phyloP scores from a whole-genome alignment of 805 yeast genomes.

The Nakazawaea laoshanensis region DNA sequence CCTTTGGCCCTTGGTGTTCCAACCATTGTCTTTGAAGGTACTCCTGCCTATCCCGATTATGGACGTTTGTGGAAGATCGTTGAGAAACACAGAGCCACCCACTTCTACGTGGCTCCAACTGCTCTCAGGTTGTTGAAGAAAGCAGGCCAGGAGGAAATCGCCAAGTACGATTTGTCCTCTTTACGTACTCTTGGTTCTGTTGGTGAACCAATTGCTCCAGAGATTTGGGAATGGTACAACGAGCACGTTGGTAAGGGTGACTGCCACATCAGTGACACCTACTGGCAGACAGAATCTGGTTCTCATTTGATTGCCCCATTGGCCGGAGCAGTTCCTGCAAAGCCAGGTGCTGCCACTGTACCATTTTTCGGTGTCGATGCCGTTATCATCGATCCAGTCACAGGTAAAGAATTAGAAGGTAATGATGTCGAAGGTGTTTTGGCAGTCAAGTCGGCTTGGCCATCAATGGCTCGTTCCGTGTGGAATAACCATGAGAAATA shows the following conservation, averaged over 20 bases:
- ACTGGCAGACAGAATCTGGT: conserved; percentile 99
- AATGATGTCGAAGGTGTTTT: conserved; percentile 95
- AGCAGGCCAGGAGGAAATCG: conserved; percentile 81
- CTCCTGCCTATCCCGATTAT: conserved; percentile 94
- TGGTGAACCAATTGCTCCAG: conserved; percentile 98
- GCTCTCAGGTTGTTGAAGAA: conserved; percentile 80
- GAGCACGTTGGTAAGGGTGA: conserved; percentile 84
- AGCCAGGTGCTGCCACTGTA: conserved; percentile 94
- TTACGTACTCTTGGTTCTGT: conserved; percentile 92
- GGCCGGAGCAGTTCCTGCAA: conserved; percentile 91
- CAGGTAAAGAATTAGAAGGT: conserved; percentile 77
- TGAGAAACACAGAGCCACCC: conserved; percentile 85
- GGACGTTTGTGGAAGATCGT: conserved; percentile 97
- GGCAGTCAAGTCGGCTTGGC: conserved; percentile 90
- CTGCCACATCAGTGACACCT: conserved; percentile 90
- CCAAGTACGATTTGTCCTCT: conserved; percentile 74
- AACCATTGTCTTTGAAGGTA: conserved; percentile 90
- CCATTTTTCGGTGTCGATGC: conserved; percentile 96
- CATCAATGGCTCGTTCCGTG: conserved; percentile 96
- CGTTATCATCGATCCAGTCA: conserved; percentile 84
- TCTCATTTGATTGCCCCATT: conserved; percentile 90
- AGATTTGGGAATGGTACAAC: conserved; percentile 98
- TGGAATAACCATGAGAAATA: conserved; percentile 82
- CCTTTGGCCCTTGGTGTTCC: conserved; percentile 87
- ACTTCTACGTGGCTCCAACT: conserved; percentile 97